Evolutionary conservation across 305 asterid species (phyloP).

Genomic region (Plantago rigida): DNA sequence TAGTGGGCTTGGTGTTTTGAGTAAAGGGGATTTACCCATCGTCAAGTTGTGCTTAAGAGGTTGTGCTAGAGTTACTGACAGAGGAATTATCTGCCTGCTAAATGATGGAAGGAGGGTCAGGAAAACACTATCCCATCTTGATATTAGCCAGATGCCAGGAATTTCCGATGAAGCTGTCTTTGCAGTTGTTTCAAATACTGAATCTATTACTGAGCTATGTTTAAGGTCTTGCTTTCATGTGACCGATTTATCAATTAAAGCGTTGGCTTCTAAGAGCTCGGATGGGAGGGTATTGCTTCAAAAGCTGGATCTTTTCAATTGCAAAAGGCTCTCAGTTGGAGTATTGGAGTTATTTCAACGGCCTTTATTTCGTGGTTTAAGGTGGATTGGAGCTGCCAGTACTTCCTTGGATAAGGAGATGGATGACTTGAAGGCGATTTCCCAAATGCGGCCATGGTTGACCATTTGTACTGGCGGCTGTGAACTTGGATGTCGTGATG

Average conservation of each 20-base stretch:
- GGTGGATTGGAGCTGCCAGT: slow-evolving; percentile 64
- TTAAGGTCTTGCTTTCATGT: slow-evolving; percentile 58
- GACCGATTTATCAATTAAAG: slow-evolving; percentile 40
- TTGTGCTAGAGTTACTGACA: slow-evolving; percentile 51
- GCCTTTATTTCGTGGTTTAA: slow-evolving; percentile 41
- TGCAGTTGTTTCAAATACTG: slow-evolving; percentile 39
- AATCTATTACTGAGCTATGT: slow-evolving; percentile 53
- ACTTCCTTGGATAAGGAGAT: slow-evolving; percentile 36
- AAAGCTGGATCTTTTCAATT: slow-evolving; percentile 51
- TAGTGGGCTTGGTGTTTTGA: slow-evolving; percentile 45
- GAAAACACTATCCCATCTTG: slow-evolving; percentile 42
- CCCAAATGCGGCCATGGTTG: slow-evolving; percentile 48
- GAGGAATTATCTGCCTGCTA: slow-evolving; percentile 48
- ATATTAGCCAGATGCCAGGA: slow-evolving; percentile 62
- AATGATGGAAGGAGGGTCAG: slow-evolving; percentile 36
- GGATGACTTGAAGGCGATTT: slow-evolving; percentile 28
- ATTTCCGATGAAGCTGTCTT: slow-evolving; percentile 52
- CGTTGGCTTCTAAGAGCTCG: slow-evolving; percentile 36
- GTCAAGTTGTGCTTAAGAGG: slow-evolving; percentile 51
- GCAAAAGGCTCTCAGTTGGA: slow-evolving; percentile 38
- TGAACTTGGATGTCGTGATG: slow-evolving; percentile 74
- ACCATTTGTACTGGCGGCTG: slow-evolving; percentile 64
- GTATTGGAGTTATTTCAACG: slow-evolving; percentile 31
- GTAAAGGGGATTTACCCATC: slow-evolving; percentile 41
- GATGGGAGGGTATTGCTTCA: slow-evolving; percentile 31